Percentiles rank a stretch among this genome's conserved stretches.
Evolutionary conservation across 768 basidiomycete species (phyloP).

Genomic region (Boletus sp.): DNA sequence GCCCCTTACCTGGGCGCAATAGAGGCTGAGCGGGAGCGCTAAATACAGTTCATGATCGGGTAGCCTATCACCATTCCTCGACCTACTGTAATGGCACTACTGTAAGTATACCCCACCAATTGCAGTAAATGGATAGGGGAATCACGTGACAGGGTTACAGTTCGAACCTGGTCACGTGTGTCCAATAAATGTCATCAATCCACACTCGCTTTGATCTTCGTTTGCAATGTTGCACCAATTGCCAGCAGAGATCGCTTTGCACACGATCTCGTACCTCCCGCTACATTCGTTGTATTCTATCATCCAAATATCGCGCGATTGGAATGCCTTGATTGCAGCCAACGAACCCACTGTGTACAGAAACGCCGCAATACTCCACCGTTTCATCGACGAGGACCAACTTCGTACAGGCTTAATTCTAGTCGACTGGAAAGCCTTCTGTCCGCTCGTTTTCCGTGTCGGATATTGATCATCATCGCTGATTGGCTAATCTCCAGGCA

Average conservation of each 20-base stretch:
- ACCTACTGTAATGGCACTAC: no score
- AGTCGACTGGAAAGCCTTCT: conserved; percentile 56
- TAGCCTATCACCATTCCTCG: no score
- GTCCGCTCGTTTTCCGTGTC: conserved; percentile 34
- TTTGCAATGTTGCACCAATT: conserved; percentile 41
- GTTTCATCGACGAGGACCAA: conserved; percentile 38
- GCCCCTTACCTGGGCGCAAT: background rate
- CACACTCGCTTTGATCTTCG: background rate
- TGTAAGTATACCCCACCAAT: no score
- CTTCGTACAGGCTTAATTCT: conserved; percentile 36
- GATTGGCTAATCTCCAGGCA: conserved; percentile 36
- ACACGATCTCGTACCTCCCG: conserved; percentile 49
- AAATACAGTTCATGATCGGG: no score
- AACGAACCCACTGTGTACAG: conserved; percentile 59
- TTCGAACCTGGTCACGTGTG: background rate
- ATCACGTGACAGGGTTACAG: background rate
- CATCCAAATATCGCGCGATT: conserved; percentile 41
- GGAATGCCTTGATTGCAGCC: conserved; percentile 44
- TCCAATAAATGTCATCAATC: background rate
- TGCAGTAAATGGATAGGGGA: background rate
- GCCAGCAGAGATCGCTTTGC: conserved; percentile 58
- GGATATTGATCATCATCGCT: conserved; percentile 11
- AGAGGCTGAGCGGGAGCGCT: no score
- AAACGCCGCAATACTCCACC: conserved; percentile 52
- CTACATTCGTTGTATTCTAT: conserved; percentile 41